Conservation (phyloP, 2,329 filamentous ascomycete species). For the Arthrobotrys pseudoclavata region DNA sequence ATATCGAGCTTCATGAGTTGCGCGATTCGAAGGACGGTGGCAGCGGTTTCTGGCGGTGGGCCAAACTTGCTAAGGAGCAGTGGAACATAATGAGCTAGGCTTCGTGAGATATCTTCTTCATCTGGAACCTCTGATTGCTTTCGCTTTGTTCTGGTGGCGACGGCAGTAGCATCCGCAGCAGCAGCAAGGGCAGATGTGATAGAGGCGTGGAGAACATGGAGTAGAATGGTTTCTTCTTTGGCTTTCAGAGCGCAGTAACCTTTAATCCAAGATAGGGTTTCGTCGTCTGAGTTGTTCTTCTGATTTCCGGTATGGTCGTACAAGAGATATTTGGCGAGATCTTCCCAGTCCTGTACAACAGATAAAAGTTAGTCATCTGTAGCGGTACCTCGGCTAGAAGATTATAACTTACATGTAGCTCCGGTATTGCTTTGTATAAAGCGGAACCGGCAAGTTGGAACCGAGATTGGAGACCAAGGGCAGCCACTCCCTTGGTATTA, state of each 20-base stretch:
- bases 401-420: constrained; percentile 41
- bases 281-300: constrained; percentile 67
- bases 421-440: constrained; percentile 51
- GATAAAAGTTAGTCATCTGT: constrained; percentile 26
- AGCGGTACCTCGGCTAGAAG: neutral
- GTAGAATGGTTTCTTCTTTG: constrained; percentile 83
- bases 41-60: constrained; percentile 86
- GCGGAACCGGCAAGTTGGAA: constrained; percentile 56
- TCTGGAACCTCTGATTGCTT: constrained; percentile 57
- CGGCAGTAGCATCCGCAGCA: constrained; percentile 36
- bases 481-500: constrained; percentile 64
- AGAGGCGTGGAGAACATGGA: constrained; percentile 83
- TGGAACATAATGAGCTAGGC: constrained; percentile 83
- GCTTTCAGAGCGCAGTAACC: constrained; percentile 79
- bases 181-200: constrained; percentile 44
- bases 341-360: constrained; percentile 79
- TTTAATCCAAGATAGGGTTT: constrained; percentile 74
- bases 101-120: constrained; percentile 62
- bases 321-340: constrained; percentile 87
- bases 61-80: constrained; percentile 92
- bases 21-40: constrained; percentile 85
- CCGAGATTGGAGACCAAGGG: constrained; percentile 53
- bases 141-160: constrained; percentile 47
- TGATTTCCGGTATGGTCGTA: constrained; percentile 84
- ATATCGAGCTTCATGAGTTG: constrained; percentile 87